Evolutionary conservation across 164 flowering plant species (phyloP).

Genomic region (Vitis rotundifolia): DNA sequence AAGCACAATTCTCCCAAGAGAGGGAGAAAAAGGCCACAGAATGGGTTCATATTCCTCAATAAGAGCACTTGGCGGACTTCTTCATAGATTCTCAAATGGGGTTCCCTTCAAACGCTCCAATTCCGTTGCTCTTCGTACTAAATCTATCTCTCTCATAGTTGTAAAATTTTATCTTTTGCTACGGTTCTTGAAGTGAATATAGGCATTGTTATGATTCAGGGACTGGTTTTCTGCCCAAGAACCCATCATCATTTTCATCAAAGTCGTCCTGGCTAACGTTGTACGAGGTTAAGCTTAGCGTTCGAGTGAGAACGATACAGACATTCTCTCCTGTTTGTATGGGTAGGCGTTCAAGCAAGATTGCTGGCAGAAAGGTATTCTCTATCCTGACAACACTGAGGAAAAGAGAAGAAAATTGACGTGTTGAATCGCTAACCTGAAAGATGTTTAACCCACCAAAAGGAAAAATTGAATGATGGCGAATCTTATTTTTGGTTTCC

Average conservation of each 20-base stretch:
- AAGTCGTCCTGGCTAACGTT: constrained; percentile 14
- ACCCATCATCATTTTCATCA: constrained; percentile 25
- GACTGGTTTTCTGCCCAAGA: constrained; percentile 21
- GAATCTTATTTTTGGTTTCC: too few species aligned
- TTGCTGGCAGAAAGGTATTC: constrained; percentile 89
- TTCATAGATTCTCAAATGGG: constrained; percentile 53
- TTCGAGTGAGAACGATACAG: constrained; percentile 56
- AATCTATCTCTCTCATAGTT: not conserved
- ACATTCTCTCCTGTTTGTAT: constrained; percentile 74
- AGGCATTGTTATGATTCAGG: constrained; percentile 26
- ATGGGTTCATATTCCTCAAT: constrained; percentile 37
- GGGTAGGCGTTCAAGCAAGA: constrained; percentile 94
- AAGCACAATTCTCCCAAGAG: too few species aligned
- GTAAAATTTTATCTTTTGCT: constrained; percentile 2
- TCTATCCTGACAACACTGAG: too few species aligned
- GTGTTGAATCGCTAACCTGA: too few species aligned
- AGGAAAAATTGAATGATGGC: too few species aligned
- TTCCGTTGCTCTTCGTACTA: constrained; percentile 26
- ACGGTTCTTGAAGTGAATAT: constrained; percentile 1
- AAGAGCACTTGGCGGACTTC: constrained; percentile 46
- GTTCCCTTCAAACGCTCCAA: constrained; percentile 37
- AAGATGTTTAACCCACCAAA: too few species aligned
- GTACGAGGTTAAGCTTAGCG: constrained; percentile 14
- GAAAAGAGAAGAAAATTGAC: too few species aligned
- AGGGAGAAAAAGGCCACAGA: too few species aligned